Evolutionary conservation across 2,329 filamentous ascomycete species (phyloP).

Genomic region (Colletotrichum nymphaeae): DNA sequence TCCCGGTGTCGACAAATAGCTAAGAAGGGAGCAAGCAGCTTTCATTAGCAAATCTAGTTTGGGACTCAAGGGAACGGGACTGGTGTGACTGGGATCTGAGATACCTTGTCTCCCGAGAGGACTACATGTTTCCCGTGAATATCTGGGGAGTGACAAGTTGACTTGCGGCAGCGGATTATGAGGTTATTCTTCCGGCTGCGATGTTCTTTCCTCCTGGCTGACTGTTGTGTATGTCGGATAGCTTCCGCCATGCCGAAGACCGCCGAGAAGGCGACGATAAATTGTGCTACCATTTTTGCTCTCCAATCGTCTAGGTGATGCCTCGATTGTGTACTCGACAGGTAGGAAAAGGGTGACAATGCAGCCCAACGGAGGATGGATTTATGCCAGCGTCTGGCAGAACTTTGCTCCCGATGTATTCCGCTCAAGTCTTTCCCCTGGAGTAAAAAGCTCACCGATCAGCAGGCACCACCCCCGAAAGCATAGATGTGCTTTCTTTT

Average conservation of each 20-base stretch:
- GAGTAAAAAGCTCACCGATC: background rate
- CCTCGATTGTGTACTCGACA: background rate
- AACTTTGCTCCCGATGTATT: background rate
- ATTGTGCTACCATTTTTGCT: background rate
- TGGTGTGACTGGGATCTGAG: background rate
- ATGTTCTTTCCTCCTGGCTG: background rate
- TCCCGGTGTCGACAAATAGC: background rate
- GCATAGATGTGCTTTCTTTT: constrained; percentile 24
- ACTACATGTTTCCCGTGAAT: background rate
- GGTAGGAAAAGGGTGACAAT: background rate
- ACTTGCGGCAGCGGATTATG: background rate
- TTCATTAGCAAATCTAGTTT: background rate
- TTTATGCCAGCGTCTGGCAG: background rate
- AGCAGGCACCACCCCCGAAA: background rate
- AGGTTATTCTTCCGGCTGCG: background rate
- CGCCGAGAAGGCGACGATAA: background rate
- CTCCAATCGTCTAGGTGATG: background rate
- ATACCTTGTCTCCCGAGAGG: background rate
- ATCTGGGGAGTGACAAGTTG: background rate
- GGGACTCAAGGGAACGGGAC: background rate
- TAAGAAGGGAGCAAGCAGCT: background rate
- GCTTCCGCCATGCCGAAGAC: background rate
- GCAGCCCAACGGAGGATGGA: background rate
- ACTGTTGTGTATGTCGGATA: background rate
- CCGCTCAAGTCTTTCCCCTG: background rate